Base-by-base conservation (phyloP, 352 stramenopile species). In the Pythium phragmiticola region DNA sequence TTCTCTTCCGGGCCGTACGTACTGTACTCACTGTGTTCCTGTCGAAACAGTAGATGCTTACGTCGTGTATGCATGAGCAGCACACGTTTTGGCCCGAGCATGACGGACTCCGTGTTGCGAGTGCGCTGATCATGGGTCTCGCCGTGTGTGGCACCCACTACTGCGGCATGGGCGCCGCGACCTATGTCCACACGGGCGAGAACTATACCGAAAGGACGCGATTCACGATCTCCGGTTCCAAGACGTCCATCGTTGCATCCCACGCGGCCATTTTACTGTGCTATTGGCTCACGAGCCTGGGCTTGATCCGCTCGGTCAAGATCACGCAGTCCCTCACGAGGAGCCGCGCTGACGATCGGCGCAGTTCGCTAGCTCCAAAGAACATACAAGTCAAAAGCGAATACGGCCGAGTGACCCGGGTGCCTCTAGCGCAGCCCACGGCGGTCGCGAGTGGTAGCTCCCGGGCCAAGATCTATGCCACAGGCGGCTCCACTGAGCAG, bases 61-160 rank as follows among this genome's bases (percentile, higher is more conserved):
- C 21, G 21, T 21, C 21, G 21, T 58, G 16, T 8, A 4, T 14
- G 26, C 7, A 26, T 16, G 8, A 26, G 0, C 46, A 89, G 74
- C 58, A 85, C 11, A 88, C 82, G 17, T 89, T 90, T 46, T 88
- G 73, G 68, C 79, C 81, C 11, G 63, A 86, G 9, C 73, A 70
- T 39, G 76, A 89, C 30, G 49, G 50, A 3, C 67, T 90, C 30
- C 77, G 82, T 19, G 39, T 90, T 2, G 75, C 63, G 0, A 89
- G 78, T 28, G 76, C 77, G 33, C 57, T 89, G n/a, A 79, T 88
- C 57, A 90, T 90, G 82, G 79, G 79, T 6, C 63, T 87, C 50
- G 82, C 79, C n/a, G 80, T 90, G 45, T 90, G 79, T 26, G 79
- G 82, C 13, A 89, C 82, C 4, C 82, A 90, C 54, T 90, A 90